Evolutionary conservation across 805 yeast species (phyloP).

Genomic region (Candida bentonensis): DNA sequence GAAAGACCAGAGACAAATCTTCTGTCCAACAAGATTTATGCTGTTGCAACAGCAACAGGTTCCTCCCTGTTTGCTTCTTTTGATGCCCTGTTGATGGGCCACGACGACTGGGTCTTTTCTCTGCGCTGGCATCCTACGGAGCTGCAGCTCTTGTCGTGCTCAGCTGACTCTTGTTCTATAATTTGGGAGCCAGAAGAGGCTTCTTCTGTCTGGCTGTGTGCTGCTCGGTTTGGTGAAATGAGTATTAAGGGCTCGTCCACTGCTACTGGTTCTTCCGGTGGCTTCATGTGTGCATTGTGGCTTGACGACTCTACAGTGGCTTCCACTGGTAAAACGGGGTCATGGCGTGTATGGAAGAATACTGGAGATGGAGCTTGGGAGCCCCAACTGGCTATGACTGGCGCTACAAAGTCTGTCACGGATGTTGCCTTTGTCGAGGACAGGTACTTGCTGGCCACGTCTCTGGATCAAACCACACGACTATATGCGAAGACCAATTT

Average conservation of each 20-base stretch:
- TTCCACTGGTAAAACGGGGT: slow-evolving; percentile 85
- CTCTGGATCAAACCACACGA: slow-evolving; percentile 89
- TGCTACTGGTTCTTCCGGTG: slow-evolving; percentile 89
- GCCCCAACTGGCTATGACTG: slow-evolving; percentile 46
- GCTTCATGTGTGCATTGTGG: slow-evolving; percentile 65
- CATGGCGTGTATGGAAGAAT: slow-evolving; percentile 65
- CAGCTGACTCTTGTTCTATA: slow-evolving; percentile 89
- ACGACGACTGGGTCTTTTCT: slow-evolving; percentile 93
- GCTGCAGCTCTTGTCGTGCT: slow-evolving; percentile 58
- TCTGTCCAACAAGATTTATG: slow-evolving; percentile 59
- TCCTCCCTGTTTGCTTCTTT: slow-evolving; percentile 44
- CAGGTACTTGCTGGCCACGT: slow-evolving; percentile 56
- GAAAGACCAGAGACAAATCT: slow-evolving; percentile 2
- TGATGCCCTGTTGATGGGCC: slow-evolving; percentile 94
- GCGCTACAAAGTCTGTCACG: slow-evolving; percentile 60
- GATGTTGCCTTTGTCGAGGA: slow-evolving; percentile 56
- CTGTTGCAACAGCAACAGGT: slow-evolving; percentile 28
- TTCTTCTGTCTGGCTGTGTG: slow-evolving; percentile 85
- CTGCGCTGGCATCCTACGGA: slow-evolving; percentile 65
- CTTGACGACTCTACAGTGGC: slow-evolving; percentile 34
- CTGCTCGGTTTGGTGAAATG: slow-evolving; percentile 73
- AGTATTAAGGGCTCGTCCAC: slow-evolving; percentile 95
- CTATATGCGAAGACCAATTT: slow-evolving; percentile 37
- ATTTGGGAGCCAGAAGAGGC: slow-evolving; percentile 80
- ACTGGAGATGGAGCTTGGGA: slow-evolving; percentile 21